Evolutionary conservation across 352 stramenopile genomes (phyloP).

Genomic region (Globisporangium middletonii): DNA sequence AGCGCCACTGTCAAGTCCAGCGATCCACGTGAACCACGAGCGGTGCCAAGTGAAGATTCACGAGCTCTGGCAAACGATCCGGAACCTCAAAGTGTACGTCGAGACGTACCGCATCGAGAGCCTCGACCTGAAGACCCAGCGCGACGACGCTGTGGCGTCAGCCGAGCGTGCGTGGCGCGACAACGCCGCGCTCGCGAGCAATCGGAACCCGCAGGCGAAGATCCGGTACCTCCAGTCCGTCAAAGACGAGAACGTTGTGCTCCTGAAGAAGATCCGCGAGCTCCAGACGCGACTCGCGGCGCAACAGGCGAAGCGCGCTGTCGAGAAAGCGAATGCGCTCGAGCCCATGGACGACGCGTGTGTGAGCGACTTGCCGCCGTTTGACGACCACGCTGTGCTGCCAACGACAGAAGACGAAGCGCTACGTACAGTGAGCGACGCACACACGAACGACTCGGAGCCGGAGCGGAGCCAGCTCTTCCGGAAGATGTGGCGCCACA

Average conservation of each 20-base stretch:
- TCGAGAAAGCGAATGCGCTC: constrained; percentile 4
- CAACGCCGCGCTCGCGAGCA: constrained; percentile 50
- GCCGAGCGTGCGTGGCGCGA: constrained; percentile 48
- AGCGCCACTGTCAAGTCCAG: not conserved
- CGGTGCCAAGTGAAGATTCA: constrained; percentile 60
- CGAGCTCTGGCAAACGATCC: constrained; percentile 62
- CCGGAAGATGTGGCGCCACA: constrained; percentile 39
- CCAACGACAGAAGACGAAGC: too few relatives aligned
- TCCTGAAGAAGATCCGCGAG: constrained; percentile 47
- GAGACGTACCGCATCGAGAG: constrained; percentile 51
- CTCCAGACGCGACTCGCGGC: constrained; percentile 41
- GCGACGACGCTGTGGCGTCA: constrained; percentile 49
- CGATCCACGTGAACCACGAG: constrained; percentile 23
- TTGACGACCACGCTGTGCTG: constrained; percentile 17
- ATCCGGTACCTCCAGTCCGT: constrained; percentile 71
- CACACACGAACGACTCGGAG: constrained; percentile 17
- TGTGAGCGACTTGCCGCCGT: constrained; percentile 8
- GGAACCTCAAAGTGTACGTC: constrained; percentile 54
- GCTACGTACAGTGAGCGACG: constrained; percentile 11
- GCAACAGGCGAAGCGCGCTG: constrained; percentile 10
- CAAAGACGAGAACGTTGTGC: constrained; percentile 56
- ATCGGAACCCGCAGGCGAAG: constrained; percentile 59
- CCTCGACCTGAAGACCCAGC: constrained; percentile 39
- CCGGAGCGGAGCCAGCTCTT: constrained; percentile 37
- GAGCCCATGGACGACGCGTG: constrained; percentile 6